Evolutionary conservation across 2,329 filamentous ascomycete species (phyloP).

Genomic region (Cordyceps cicadae): DNA sequence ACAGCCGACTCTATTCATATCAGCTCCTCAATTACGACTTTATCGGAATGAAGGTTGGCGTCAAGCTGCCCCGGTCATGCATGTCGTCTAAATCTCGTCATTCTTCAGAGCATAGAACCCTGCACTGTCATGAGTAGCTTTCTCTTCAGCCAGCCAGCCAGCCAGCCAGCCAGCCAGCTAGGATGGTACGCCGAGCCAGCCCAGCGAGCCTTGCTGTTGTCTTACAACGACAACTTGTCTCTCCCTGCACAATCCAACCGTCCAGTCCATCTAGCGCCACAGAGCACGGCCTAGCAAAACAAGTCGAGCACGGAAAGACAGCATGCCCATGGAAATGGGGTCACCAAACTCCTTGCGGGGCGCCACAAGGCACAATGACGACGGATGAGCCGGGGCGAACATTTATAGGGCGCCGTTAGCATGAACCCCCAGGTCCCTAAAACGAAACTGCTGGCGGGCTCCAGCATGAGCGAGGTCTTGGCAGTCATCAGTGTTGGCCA

Average conservation of each 20-base stretch:
- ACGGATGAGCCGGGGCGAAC: conserved; percentile 10
- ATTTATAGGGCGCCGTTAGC: not conserved
- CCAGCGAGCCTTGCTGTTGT: not conserved
- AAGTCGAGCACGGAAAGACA: not conserved
- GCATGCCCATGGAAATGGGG: not conserved
- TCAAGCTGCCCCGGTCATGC: too few species aligned
- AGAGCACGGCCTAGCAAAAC: not conserved
- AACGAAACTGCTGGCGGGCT: not conserved
- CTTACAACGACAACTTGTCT: not conserved
- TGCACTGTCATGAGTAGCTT: not conserved
- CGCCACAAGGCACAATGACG: conserved; percentile 11
- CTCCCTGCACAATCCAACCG: not conserved
- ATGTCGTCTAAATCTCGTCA: too few species aligned
- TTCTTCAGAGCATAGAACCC: too few species aligned
- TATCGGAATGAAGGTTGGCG: too few species aligned
- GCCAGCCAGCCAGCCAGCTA: not conserved
- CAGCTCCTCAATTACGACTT: too few species aligned
- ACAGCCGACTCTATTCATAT: too few species aligned
- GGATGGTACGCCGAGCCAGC: not conserved
- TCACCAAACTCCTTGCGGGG: not conserved
- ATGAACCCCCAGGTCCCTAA: conserved; percentile 3
- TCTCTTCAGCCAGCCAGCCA: not conserved
- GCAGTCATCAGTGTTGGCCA: not conserved
- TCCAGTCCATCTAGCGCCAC: not conserved
- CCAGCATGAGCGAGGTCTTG: not conserved